Conservation (phyloP, 768 basidiomycete genomes). For the Suillus subaureus region DNA sequence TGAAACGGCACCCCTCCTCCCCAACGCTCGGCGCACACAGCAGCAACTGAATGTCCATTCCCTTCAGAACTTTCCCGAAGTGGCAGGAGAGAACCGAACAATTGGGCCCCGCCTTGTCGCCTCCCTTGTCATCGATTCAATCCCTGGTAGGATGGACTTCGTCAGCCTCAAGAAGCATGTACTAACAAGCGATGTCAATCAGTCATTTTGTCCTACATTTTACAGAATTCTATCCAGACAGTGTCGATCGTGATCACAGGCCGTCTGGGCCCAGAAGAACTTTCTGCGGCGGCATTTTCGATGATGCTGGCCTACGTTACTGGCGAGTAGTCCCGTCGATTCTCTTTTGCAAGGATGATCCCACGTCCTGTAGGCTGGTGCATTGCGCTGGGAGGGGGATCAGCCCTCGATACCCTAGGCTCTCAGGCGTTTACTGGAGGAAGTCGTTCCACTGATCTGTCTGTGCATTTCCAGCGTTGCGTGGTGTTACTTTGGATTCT, state of each 20-base stretch:
- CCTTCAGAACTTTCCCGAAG: conserved; percentile 26
- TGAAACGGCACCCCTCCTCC: conserved; percentile 36
- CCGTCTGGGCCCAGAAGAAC: conserved; percentile 66
- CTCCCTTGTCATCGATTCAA: conserved; percentile 56
- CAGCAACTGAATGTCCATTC: conserved; percentile 14
- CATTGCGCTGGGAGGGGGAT: conserved; percentile 77
- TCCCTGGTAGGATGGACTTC: conserved; percentile 48
- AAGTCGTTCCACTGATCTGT: conserved; percentile 59
- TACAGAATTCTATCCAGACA: conserved; percentile 78
- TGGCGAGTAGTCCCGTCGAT: conserved; percentile 53
- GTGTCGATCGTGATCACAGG: conserved; percentile 64
- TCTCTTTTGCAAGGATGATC: conserved; percentile 43
- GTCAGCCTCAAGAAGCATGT: not conserved
- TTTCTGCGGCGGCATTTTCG: conserved; percentile 72
- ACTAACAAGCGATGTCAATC: conserved; percentile 8
- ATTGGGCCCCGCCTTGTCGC: conserved; percentile 39
- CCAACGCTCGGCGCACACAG: conserved; percentile 7
- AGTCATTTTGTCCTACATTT: conserved; percentile 71
- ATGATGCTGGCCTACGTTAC: conserved; percentile 81
- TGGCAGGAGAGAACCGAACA: conserved; percentile 27
- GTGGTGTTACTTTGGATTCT: conserved; percentile 64
- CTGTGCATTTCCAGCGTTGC: conserved; percentile 73
- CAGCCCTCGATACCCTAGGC: conserved; percentile 76
- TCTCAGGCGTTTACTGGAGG: conserved; percentile 78
- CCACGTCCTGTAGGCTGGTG: conserved; percentile 69